Conservation (phyloP, 2,329 filamentous ascomycete genomes). For the Sphaceloma murrayae region DNA sequence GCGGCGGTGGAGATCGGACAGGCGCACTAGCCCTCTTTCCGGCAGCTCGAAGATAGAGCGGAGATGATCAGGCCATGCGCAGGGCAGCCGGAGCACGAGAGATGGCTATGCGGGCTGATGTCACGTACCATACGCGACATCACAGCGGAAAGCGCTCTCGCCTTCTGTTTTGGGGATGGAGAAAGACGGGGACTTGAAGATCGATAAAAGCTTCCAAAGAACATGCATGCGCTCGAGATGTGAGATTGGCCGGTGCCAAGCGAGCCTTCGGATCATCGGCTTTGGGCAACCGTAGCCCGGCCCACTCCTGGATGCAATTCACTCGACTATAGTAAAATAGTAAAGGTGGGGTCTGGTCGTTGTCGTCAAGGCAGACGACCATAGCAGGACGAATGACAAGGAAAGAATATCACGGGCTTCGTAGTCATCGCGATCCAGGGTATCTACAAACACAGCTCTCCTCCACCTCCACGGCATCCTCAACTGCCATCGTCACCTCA, state of each 20-base stretch:
- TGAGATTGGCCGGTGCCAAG: conserved; percentile 12
- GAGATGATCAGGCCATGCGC: background rate
- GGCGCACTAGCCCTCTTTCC: background rate
- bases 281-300: background rate
- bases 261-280: background rate
- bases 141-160: background rate
- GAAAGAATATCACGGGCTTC: background rate
- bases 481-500: too few species aligned
- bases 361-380: too few species aligned
- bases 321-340: too few species aligned
- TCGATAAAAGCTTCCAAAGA: conserved; percentile 11
- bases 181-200: conserved; percentile 5
- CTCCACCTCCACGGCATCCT: background rate
- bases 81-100: background rate
- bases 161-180: conserved; percentile 12
- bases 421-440: background rate
- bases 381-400: background rate
- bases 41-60: conserved; percentile 1
- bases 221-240: background rate
- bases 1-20: too few species aligned
- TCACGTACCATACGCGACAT: background rate
- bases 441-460: conserved; percentile 10
- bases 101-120: conserved; percentile 1
- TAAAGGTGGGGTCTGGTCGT: too few species aligned
- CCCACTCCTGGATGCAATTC: too few species aligned